Evolutionary conservation across 192 early-diverging fungal species (phyloP).

Genomic region (Glomus cerebriforme): DNA sequence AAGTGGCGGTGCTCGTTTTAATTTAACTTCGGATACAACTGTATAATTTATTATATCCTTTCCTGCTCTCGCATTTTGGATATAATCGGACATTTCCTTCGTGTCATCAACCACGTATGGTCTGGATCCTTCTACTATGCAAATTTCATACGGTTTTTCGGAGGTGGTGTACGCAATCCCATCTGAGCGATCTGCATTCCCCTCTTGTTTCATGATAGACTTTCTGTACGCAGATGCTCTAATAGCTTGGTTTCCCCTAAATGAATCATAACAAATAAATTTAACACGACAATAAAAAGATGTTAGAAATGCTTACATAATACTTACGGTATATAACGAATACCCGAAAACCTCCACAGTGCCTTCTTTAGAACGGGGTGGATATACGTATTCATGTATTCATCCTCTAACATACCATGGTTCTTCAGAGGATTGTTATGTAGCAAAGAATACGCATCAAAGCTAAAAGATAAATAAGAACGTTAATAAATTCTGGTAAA

Average conservation of each 20-base stretch:
- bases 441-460: constrained; percentile 13
- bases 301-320: constrained; percentile 2
- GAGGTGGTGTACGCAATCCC: constrained; percentile 3
- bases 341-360: constrained; percentile 7
- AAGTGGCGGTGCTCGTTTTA: constrained; percentile 14
- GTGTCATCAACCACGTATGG: not conserved
- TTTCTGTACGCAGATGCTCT: constrained; percentile 26
- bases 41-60: constrained; percentile 31
- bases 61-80: constrained; percentile 22
- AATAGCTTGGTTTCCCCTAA: constrained; percentile 22
- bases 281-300: not conserved
- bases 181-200: constrained; percentile 18
- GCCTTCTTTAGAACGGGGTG: constrained; percentile 27
- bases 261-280: constrained; percentile 1
- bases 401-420: constrained; percentile 8
- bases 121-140: constrained; percentile 9
- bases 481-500: not conserved
- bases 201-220: constrained; percentile 1
- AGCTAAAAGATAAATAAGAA: constrained; percentile 25
- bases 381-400: constrained; percentile 28
- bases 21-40: constrained; percentile 27
- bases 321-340: constrained; percentile 29
- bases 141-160: constrained; percentile 29
- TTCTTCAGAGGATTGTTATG: constrained; percentile 20
- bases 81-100: constrained; percentile 23